Evolutionary conservation across 2,329 filamentous ascomycete species (phyloP).

Genomic region (Penicillium decumbens): DNA sequence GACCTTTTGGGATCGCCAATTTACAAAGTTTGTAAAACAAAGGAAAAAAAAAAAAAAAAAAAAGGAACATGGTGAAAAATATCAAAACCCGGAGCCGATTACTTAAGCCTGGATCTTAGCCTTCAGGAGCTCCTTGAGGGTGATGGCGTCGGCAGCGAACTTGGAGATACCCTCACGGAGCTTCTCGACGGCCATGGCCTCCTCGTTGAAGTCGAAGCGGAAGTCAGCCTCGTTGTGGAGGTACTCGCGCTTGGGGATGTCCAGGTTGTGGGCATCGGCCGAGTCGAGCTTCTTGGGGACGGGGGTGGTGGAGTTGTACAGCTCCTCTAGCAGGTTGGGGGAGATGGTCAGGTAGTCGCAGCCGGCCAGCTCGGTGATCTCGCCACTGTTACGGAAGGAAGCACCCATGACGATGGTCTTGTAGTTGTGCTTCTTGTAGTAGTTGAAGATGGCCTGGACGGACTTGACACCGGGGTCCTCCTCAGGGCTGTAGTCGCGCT

Average conservation of each 20-base stretch:
- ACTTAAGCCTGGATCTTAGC: conserved; percentile 64
- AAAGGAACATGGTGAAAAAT: conserved; percentile 1
- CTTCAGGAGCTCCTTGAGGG: conserved; percentile 87
- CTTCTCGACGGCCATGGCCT: conserved; percentile 99
- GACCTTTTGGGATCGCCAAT: conserved; percentile 25
- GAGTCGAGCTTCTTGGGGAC: conserved; percentile 94
- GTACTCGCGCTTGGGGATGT: conserved; percentile 86
- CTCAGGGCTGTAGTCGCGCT: conserved; percentile 85
- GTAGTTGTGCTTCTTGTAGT: conserved; percentile 99
- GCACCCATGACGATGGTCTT: conserved; percentile 99
- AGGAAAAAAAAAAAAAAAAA: conserved; percentile 5
- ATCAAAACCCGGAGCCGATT: not conserved
- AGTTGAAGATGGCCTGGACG: conserved; percentile 94
- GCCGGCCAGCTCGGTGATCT: conserved; percentile 97
- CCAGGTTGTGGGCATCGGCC: conserved; percentile 57
- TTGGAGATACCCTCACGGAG: conserved; percentile 98
- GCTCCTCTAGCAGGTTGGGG: conserved; percentile 90
- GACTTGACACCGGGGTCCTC: conserved; percentile 96
- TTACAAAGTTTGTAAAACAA: conserved; percentile 19
- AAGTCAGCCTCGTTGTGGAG: conserved; percentile 83
- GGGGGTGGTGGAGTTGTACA: conserved; percentile 73
- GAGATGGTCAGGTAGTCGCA: conserved; percentile 99
- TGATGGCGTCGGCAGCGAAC: conserved; percentile 92
- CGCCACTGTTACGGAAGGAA: conserved; percentile 91
- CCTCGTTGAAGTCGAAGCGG: conserved; percentile 99